A percentile compares a stretch with the other conserved stretches of the same genome.
phyloP scores from a whole-genome alignment of 306 rosid species.

The Quercus berberidifolia region DNA sequence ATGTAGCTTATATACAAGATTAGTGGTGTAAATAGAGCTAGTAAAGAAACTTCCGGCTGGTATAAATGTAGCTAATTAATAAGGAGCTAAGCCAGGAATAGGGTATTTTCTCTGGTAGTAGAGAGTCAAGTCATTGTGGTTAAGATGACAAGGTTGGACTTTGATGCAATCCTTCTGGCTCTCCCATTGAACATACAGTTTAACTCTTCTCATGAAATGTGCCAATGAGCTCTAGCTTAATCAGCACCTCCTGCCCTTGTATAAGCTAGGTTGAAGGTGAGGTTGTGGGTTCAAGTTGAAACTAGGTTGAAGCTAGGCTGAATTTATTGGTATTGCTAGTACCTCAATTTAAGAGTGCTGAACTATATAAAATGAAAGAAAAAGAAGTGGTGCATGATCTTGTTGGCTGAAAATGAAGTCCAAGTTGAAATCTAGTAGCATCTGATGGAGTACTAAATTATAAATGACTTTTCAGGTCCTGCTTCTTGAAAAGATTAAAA shows the following conservation, averaged over 20 bases:
- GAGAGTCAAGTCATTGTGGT: not conserved
- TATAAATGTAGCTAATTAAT: not conserved
- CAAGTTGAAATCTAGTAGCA: not conserved
- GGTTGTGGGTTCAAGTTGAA: too few species aligned
- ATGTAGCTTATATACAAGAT: not conserved
- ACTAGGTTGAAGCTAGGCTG: too few species aligned
- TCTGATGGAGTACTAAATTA: not conserved
- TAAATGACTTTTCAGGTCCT: not conserved
- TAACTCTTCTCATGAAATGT: not conserved
- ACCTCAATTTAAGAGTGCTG: not conserved
- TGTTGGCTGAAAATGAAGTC: not conserved
- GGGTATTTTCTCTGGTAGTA: not conserved
- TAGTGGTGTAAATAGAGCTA: not conserved
- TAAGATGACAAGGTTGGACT: not conserved
- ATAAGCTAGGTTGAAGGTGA: too few species aligned
- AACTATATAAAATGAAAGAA: not conserved
- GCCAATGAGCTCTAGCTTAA: too few species aligned
- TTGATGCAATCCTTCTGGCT: not conserved
- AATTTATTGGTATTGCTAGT: not conserved
- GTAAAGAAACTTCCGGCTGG: not conserved
- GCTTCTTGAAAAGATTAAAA: not conserved
- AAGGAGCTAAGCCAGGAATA: not conserved
- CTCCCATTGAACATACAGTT: not conserved
- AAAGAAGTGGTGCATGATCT: not conserved
- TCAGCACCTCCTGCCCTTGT: too few species aligned